Evolutionary conservation across 2,329 filamentous ascomycete species (phyloP).

Genomic region (Colletotrichum viniferum): DNA sequence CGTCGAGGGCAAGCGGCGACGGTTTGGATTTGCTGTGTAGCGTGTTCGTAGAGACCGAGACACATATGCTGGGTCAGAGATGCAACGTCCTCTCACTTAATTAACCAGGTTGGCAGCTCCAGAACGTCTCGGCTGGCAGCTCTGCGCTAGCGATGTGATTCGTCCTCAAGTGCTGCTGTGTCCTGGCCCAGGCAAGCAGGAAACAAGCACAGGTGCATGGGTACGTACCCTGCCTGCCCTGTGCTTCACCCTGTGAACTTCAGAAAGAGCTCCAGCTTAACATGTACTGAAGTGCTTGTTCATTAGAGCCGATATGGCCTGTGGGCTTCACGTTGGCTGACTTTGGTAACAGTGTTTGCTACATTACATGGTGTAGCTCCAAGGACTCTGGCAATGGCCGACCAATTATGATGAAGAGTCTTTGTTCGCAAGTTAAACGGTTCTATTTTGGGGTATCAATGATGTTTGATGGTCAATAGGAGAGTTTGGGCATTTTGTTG

Average conservation of each 20-base stretch:
- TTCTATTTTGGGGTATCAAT: neutral
- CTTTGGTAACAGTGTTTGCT: neutral
- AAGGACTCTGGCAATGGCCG: neutral
- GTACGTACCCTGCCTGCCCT: conserved; percentile 6
- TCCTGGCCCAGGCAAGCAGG: neutral
- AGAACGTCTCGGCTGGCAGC: conserved; percentile 13
- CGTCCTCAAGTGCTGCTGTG: neutral
- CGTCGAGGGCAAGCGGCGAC: neutral
- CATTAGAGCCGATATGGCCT: neutral
- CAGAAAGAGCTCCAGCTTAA: neutral
- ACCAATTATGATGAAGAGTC: neutral
- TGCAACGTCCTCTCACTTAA: conserved; percentile 5
- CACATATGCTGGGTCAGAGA: conserved; percentile 12
- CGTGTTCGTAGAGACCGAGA: neutral
- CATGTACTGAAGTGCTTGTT: neutral
- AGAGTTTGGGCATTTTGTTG: neutral
- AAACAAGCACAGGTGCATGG: neutral
- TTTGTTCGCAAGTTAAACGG: neutral
- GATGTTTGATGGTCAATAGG: neutral
- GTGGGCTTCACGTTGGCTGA: neutral
- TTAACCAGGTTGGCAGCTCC: conserved; percentile 20
- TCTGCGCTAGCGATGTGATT: conserved; percentile 21
- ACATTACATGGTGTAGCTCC: neutral
- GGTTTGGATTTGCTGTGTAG: neutral
- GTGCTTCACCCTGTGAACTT: neutral